phyloP scores from a whole-genome alignment of 75 land plant species.

The Cryptomeria japonica region DNA sequence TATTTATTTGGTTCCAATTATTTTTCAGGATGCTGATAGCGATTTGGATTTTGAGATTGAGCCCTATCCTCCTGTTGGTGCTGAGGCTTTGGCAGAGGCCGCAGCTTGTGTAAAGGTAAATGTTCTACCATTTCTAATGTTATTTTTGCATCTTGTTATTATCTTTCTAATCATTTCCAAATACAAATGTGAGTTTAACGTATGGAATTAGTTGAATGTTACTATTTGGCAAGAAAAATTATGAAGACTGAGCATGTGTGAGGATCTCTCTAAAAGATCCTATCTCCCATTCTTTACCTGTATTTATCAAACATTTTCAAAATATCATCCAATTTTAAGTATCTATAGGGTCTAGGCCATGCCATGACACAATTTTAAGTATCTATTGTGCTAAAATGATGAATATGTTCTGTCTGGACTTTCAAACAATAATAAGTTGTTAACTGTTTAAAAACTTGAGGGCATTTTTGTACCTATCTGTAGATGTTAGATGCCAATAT shows the following conservation, averaged over 20 bases:
- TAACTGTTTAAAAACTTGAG: neutral
- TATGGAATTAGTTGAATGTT: neutral
- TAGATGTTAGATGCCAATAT: too few species aligned
- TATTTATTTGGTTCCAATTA: neutral
- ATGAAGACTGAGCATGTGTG: neutral
- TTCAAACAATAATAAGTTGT: neutral
- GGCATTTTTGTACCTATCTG: neutral
- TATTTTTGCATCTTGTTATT: neutral
- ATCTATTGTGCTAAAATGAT: neutral
- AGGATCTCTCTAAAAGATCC: neutral
- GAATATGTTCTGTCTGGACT: neutral
- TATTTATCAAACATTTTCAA: neutral
- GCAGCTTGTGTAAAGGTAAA: constrained; percentile 84
- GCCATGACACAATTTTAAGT: too few species aligned
- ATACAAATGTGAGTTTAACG: neutral
- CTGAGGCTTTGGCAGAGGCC: constrained; percentile 65
- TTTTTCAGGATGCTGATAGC: constrained; percentile 85
- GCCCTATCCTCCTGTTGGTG: constrained; percentile 58
- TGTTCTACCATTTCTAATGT: neutral
- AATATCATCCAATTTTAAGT: neutral
- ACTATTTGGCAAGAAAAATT: neutral
- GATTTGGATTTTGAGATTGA: constrained; percentile 88
- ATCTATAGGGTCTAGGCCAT: neutral
- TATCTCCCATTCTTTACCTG: neutral
- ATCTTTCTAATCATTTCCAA: neutral